phyloP scores from a whole-genome alignment of 192 early-diverging fungal genomes.

The Entophlyctis luteolus region DNA sequence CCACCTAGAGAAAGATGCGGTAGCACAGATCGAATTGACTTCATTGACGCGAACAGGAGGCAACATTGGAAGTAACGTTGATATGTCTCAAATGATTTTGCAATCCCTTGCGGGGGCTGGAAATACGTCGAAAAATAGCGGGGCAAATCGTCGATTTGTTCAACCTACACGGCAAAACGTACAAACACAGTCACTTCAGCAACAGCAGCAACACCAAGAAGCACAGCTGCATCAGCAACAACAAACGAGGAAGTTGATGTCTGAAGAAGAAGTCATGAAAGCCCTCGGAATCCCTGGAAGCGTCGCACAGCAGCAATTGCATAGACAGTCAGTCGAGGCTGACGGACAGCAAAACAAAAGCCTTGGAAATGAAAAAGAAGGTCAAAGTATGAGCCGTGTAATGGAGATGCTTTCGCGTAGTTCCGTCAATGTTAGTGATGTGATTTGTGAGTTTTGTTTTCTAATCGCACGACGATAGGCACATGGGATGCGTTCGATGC shows the following conservation, averaged over 20 bases:
- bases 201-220: not conserved
- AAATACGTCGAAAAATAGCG: not conserved
- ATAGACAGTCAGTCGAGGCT: not conserved
- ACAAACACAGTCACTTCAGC: not conserved
- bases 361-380: not conserved
- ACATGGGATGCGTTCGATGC: not conserved
- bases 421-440: not conserved
- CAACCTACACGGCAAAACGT: not conserved
- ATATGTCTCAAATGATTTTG: slow-evolving; percentile 13
- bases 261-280: slow-evolving; percentile 22
- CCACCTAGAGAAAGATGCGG: not conserved
- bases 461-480: not conserved
- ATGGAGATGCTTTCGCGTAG: slow-evolving; percentile 16
- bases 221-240: too few species aligned
- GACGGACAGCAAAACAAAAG: not conserved
- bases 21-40: not conserved
- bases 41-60: not conserved
- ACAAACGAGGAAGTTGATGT: slow-evolving; percentile 8
- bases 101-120: not conserved
- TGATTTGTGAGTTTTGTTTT: not conserved
- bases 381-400: slow-evolving; percentile 2
- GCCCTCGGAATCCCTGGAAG: not conserved
- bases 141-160: not conserved
- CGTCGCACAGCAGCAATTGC: not conserved
- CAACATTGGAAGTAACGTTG: not conserved